Base-by-base conservation (phyloP, 768 basidiomycete genomes). In the Panus rudis region DNA sequence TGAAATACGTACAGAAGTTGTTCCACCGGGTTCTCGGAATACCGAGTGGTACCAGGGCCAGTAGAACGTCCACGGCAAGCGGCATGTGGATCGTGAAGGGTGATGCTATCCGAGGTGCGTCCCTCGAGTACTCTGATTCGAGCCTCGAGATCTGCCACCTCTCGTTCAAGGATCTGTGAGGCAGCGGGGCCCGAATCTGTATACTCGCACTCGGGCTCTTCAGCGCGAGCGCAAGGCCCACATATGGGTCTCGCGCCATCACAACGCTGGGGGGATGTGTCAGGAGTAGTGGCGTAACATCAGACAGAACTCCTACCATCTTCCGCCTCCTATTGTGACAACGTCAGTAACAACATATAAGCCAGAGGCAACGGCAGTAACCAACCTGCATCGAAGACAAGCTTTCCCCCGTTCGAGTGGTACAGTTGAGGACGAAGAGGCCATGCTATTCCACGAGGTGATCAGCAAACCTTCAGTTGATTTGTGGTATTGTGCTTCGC, bases 121-220 rank as follows among this genome's bases (percentile, higher is more conserved):
- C 54, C 54, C 33, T 59, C 57, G 12, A 61, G 44, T 6, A 54
- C 48, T 2, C 52, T 50, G n/a, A 85, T 63, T 28, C 81, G 71
- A 30, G 75, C 69, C 57, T 74, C 73, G 26, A 84, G 62, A 23
- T 73, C 66, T 1, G 69, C 63, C 19, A 84, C 64, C 1, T 77
- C 72, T 27, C 81, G 79, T 55, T 82, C 79, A 16, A 85, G 60
- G 4, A 69, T 64, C 52, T 79, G 70, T 3, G 76, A 82, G 42
- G 73, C 65, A 16, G 83, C 77, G 45, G 78, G 72, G 32, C 72
- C 72, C 24, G 76, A 78, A 52, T 84, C 82, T 5, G 76, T 68
- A 58, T 84, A 86, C 61, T 85, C 82, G 58, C 84, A 86, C 23
- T 79, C 81, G 21, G 69, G 69, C 45, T 79, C 75, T 27, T 79